A percentile compares a stretch with the other conserved stretches of the same genome.
Evolutionary conservation across 768 basidiomycete species (phyloP).

Genomic region (Wakefieldia striispora): DNA sequence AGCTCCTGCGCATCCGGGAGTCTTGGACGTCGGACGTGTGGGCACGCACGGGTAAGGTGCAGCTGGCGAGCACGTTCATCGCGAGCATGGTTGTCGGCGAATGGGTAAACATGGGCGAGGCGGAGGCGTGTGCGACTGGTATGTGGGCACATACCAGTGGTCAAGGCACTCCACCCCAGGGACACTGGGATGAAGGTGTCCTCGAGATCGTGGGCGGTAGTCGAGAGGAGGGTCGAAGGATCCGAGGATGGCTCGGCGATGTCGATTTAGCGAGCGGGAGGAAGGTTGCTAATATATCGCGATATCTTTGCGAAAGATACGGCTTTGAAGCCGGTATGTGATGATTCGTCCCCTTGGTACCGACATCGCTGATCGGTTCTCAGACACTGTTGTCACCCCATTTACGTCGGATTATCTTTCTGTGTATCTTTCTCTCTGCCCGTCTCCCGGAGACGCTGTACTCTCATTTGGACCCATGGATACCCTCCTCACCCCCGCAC

Average conservation of each 20-base stretch:
- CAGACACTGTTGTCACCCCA: slow-evolving; percentile 70
- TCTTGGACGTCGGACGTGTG: slow-evolving; percentile 76
- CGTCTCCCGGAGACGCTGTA: slow-evolving; percentile 70
- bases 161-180: slow-evolving; percentile 33
- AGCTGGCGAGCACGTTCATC: slow-evolving; percentile 74
- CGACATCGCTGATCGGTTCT: background rate
- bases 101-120: slow-evolving; percentile 69
- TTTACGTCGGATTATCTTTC: slow-evolving; percentile 80
- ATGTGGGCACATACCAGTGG: slow-evolving; percentile 60
- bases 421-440: slow-evolving; percentile 72
- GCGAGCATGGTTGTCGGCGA: slow-evolving; percentile 69
- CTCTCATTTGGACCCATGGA: slow-evolving; percentile 84
- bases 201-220: slow-evolving; percentile 77
- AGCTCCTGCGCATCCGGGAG: slow-evolving; percentile 76
- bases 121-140: slow-evolving; percentile 76
- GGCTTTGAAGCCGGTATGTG: slow-evolving; percentile 71
- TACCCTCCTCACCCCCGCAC: slow-evolving; percentile 69
- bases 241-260: slow-evolving; percentile 81
- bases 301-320: slow-evolving; percentile 77
- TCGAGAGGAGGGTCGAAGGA: slow-evolving; percentile 67
- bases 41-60: slow-evolving; percentile 72
- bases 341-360: background rate
- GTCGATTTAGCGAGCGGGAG: slow-evolving; percentile 68
- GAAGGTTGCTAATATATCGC: slow-evolving; percentile 62
- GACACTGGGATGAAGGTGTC: slow-evolving; percentile 77